Evolutionary conservation across 805 yeast genomes (phyloP), one percentile per base, ranked within the genome.

Genomic region (Wickerhamiella hasegawae): DNA sequence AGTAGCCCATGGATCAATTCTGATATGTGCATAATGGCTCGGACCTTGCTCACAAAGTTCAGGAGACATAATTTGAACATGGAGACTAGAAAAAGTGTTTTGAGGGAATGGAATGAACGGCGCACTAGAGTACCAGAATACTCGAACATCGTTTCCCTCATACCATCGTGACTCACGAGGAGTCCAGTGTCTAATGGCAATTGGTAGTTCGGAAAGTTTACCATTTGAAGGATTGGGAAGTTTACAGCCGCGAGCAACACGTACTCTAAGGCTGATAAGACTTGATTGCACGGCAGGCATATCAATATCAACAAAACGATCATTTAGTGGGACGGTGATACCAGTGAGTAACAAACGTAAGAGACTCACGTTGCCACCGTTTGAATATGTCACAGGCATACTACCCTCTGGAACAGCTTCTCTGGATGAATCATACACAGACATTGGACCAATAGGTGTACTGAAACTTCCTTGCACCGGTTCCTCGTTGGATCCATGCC

Each of bases 1-100:
- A 27, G 87, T 76, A 20, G 66, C 62, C 31, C 67, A 45, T 50
- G 71, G 54, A 51, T 79, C 76, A 12, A 80, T 42, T 3, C 28
- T 1, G 11, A 47, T 28, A 16, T 18, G 26, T 16, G 40, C 41
- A 23, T 15, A 18, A 21, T 6, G 31, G 15, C 29, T 32, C 15
- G 10, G 20, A 9, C 32, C 12, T n/a, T n/a, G n/a, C n/a, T n/a
- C 21, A 3, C 18, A n/a, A 10, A 19, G 33, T 8, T 27, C 9
- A 21, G 35, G 39, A 5, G 39, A 28, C 4, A 36, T 12, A 5
- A 36, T 29, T 26, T 36, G 39, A 15, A 36, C 4, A 14, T 36
- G 39, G 12, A 36, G 26, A 16, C 39, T 31, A 22, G 27, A 26
- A 19, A 27, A 28, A 11, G 18, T 15, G 14, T 22, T 16, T 5